phyloP scores from a whole-genome alignment of 192 early-diverging fungal genomes.

The Podila horticola region DNA sequence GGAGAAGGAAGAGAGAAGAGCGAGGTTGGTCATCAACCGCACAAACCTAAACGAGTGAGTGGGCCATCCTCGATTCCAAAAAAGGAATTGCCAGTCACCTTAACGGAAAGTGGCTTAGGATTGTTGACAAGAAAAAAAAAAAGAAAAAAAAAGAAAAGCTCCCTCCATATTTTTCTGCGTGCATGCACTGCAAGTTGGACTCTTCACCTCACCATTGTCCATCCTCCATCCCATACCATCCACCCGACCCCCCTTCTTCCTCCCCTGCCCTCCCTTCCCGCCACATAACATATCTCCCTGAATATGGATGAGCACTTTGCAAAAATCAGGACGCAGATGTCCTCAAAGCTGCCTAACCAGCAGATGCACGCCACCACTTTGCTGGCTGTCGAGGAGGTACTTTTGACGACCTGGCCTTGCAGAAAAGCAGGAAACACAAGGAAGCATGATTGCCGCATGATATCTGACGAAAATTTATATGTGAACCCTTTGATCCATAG shows the following conservation, averaged over 20 bases:
- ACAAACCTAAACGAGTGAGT: neutral
- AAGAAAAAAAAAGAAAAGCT: neutral
- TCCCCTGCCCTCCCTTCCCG: neutral
- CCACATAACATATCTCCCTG: constrained; percentile 1
- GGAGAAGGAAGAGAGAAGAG: neutral
- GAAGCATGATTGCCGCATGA: neutral
- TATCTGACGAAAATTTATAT: neutral
- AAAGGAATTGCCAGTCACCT: constrained; percentile 7
- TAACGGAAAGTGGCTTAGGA: too few relatives aligned
- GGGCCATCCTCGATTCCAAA: constrained; percentile 17
- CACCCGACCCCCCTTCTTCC: neutral
- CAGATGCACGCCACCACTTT: constrained; percentile 79
- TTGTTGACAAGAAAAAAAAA: neutral
- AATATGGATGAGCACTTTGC: constrained; percentile 66
- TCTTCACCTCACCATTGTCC: neutral
- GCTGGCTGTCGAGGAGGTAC: constrained; percentile 74
- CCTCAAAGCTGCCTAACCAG: constrained; percentile 87
- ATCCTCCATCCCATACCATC: neutral
- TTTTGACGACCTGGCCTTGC: neutral
- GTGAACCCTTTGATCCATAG: constrained; percentile 47
- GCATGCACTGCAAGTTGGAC: neutral
- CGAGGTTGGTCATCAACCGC: neutral
- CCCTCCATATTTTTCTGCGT: neutral
- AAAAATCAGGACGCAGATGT: constrained; percentile 74
- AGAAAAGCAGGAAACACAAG: neutral